Evolutionary conservation across 192 early-diverging fungal species (phyloP).

Genomic region (Backusella morwellensis): DNA sequence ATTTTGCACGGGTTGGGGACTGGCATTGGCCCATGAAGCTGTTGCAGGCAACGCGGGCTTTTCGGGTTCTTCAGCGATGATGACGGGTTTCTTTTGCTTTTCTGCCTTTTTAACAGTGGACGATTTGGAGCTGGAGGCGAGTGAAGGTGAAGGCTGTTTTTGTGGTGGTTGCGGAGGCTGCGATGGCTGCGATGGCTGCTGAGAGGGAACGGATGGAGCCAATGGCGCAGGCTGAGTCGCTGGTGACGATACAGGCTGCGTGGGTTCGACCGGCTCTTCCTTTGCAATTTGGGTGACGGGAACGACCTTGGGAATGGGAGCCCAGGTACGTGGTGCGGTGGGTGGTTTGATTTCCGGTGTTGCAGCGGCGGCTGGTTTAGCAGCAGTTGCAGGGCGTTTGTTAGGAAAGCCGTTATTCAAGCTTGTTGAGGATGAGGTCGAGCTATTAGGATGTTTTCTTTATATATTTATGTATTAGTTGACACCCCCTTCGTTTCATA

Average conservation of each 20-base stretch:
- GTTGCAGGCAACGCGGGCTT: slow-evolving; percentile 52
- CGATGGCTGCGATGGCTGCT: background rate
- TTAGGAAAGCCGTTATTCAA: background rate
- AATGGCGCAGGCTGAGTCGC: background rate
- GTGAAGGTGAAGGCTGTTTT: background rate
- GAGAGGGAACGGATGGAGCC: background rate
- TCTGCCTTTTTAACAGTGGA: background rate
- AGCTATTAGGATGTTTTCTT: slow-evolving; percentile 13
- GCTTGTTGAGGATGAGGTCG: background rate
- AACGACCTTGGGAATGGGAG: slow-evolving; percentile 23
- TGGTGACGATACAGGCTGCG: background rate
- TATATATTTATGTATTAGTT: background rate
- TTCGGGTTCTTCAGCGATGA: slow-evolving; percentile 15
- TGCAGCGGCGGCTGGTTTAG: background rate
- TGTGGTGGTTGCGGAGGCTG: background rate
- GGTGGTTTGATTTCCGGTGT: background rate
- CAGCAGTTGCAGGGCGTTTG: slow-evolving; percentile 4
- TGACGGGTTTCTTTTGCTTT: background rate
- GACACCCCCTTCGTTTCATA: background rate
- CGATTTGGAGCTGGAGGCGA: background rate
- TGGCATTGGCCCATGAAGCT: slow-evolving; percentile 60
- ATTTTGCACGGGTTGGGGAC: slow-evolving; percentile 1
- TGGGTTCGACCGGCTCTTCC: background rate
- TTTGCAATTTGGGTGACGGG: background rate
- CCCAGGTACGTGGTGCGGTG: slow-evolving; percentile 17